These are phyloP conservation scores for Hortiboletus campestris DNA, from an alignment of 768 basidiomycete species.

Conservation along the genomic window DNA sequence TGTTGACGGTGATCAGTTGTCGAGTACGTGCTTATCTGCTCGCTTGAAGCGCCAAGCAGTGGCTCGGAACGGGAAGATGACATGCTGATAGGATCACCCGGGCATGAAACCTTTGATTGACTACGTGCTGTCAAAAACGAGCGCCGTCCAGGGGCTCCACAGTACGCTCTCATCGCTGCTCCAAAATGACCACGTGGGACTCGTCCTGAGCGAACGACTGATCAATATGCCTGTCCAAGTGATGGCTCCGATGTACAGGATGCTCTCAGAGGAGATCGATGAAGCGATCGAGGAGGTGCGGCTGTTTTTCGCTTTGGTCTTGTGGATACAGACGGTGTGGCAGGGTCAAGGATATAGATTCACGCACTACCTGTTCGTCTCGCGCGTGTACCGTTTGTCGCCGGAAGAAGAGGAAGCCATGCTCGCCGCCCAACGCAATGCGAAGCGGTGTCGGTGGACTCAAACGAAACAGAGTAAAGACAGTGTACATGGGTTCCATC, in stretches of 20 bases:
- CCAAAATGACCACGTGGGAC: slow-evolving; percentile 52
- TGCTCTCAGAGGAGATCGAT: slow-evolving; percentile 82
- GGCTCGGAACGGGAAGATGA: not conserved
- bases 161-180: slow-evolving; percentile 48
- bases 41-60: too few relatives aligned
- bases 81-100: slow-evolving; percentile 36
- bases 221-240: slow-evolving; percentile 96
- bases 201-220: slow-evolving; percentile 84
- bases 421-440: slow-evolving; percentile 40
- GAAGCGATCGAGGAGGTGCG: slow-evolving; percentile 66
- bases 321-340: not conserved
- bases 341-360: slow-evolving; percentile 67
- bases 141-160: slow-evolving; percentile 49
- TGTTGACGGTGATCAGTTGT: slow-evolving; percentile 82
- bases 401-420: slow-evolving; percentile 60
- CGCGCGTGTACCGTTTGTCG: slow-evolving; percentile 74
- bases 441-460: slow-evolving; percentile 38
- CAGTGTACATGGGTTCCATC: slow-evolving; percentile 74
- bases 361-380: slow-evolving; percentile 72
- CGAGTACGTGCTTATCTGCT: slow-evolving; percentile 41
- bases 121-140: slow-evolving; percentile 67
- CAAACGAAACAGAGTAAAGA: slow-evolving; percentile 33
- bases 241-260: slow-evolving; percentile 87
- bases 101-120: slow-evolving; percentile 66
- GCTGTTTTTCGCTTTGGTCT: slow-evolving; percentile 1